Base-by-base conservation (phyloP, 202 grass and related monocot genomes). In the Thinopyrum obtusiflorum region DNA sequence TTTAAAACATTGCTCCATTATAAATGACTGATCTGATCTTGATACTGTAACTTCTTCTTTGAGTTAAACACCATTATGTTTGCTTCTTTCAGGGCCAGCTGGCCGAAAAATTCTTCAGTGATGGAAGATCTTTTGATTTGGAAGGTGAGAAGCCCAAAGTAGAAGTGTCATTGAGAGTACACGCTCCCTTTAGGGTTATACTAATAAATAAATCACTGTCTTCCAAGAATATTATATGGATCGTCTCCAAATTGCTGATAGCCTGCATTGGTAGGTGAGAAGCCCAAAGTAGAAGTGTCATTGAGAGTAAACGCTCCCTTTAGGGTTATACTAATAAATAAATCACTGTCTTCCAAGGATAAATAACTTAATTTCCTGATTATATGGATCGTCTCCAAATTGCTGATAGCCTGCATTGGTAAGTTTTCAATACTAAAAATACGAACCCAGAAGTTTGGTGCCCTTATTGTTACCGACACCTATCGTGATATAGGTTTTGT, bases 81-180 rank as follows among this genome's bases (percentile, higher is more conserved):
- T 86, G 5, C 63, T 87, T 17, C 44, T 85, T 91, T 86, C 89
- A 95, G 95, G 77, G 81, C 51, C 86, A 95, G 51, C 85, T 98
- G 77, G 86, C 91, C 17, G 88, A 85, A 77, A 98, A 88, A 44
- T 98, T 98, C 80, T 98, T 98, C 87, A 98, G 86, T 82, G 95
- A 98, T 80, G 93, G 93, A 49, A 95, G 93, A 92, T 87, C 83
- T 77, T 89, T 98, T 88, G 91, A 98, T 91, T 86, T 98, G 68
- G 84, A 93, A 92, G 95, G 95, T 95, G 83, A 91, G 88, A 87
- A 76, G 28, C 8, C 76, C 28, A 75, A 33, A 80, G 2, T 76
- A 76, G 33, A 75, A 55, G 12, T 84, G 9, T 2, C 17, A n/a
- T 27, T 26, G 3, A 33, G 57, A 8, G n/a, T 81, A 5, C 36